These are phyloP conservation scores for Stachybotrys echinatus DNA, from an alignment of 2,329 filamentous ascomycete species.

Conservation along the genomic window DNA sequence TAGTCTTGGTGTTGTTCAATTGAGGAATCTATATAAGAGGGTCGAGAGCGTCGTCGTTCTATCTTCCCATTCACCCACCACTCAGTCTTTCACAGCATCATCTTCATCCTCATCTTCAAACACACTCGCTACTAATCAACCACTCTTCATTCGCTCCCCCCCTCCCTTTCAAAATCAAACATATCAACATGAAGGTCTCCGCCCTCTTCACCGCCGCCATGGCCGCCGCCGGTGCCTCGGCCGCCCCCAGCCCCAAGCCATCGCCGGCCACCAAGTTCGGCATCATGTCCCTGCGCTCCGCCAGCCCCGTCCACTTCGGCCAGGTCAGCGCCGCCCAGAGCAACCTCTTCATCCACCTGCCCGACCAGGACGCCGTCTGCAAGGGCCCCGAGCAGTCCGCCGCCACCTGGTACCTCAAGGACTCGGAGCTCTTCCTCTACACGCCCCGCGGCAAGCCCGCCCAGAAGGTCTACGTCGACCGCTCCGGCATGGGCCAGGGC, in stretches of 20 bases:
- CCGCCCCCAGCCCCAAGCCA: slow-evolving; percentile 5
- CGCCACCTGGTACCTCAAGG: slow-evolving; percentile 46
- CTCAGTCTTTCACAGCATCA: too few relatives aligned
- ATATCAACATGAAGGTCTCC: slow-evolving; percentile 20
- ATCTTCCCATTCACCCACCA: background rate
- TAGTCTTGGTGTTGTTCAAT: background rate
- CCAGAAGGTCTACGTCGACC: slow-evolving; percentile 49
- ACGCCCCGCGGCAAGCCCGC: slow-evolving; percentile 11
- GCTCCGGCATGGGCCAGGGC: slow-evolving; percentile 55
- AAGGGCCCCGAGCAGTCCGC: slow-evolving; percentile 26
- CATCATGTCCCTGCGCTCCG: slow-evolving; percentile 44
- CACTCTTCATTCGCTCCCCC: too few relatives aligned
- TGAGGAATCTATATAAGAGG: background rate
- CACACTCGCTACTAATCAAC: background rate
- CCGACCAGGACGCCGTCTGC: slow-evolving; percentile 44
- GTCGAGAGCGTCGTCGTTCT: background rate
- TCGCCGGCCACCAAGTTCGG: slow-evolving; percentile 33
- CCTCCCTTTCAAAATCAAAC: too few relatives aligned
- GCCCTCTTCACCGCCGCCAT: slow-evolving; percentile 18
- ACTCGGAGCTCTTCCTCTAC: slow-evolving; percentile 40
- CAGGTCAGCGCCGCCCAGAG: slow-evolving; percentile 36
- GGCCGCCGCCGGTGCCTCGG: slow-evolving; percentile 19
- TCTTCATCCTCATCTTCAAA: too few relatives aligned
- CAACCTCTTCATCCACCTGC: slow-evolving; percentile 37
- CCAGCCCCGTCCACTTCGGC: slow-evolving; percentile 41